Percentiles rank a stretch among this genome's conserved stretches.
These are phyloP conservation scores for Rhynchospora pubera DNA, from an alignment of 176 grass and related monocot genomes.

Conservation along the genomic window DNA sequence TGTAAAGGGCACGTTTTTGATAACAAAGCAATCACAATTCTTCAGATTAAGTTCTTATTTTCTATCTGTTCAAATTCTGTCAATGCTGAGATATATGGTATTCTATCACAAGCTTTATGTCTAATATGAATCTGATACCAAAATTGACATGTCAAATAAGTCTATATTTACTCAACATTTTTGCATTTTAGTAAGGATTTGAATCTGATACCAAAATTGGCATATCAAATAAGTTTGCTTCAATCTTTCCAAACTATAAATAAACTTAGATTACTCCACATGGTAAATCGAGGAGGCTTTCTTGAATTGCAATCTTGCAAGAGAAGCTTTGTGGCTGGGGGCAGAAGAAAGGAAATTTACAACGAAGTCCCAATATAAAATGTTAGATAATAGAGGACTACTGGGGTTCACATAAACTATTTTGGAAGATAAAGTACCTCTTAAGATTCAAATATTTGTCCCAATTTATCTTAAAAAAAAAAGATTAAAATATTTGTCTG, in stretches of 20 bases:
- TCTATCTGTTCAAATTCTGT: too few relatives aligned
- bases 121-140: neutral
- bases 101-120: neutral
- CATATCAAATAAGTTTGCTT: neutral
- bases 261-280: neutral
- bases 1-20: too few relatives aligned
- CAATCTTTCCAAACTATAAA: neutral
- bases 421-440: too few relatives aligned
- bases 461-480: too few relatives aligned
- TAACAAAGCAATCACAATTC: too few relatives aligned
- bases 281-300: too few relatives aligned
- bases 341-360: too few relatives aligned
- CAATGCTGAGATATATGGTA: neutral
- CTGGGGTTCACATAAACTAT: neutral
- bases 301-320: neutral
- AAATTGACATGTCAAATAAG: too few relatives aligned
- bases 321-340: neutral
- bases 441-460: too few relatives aligned
- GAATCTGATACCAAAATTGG: conserved; percentile 19
- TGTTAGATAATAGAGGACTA: neutral
- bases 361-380: neutral
- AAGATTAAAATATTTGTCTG: too few relatives aligned
- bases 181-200: neutral
- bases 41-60: too few relatives aligned
- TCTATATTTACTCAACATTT: too few relatives aligned